Evolutionary conservation across 495 filamentous ascomycete genomes (phyloP), one percentile per base, ranked within the genome.

Genomic region (Letharia lupina): DNA sequence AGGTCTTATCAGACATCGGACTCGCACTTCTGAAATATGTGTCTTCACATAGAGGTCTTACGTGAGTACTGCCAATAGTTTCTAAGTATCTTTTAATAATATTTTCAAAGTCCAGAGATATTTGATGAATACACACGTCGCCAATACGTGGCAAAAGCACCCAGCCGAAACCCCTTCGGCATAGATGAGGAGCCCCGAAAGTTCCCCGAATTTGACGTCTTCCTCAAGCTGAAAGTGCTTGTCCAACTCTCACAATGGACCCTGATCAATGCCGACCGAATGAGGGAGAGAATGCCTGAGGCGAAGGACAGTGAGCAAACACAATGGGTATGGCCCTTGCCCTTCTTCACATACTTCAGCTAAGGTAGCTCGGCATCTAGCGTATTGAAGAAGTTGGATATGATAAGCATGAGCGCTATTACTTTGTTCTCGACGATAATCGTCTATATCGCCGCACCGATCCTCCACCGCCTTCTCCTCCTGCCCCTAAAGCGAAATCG

Each of bases 51-150:
- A 87, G 91, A 62, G 91, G 92, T 67, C 81, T 98, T 11, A 93
- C 87, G 90, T 94, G 86, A 69, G 91, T 82, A 57, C 35, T 41
- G 18, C 45, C 37, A 20, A 31, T 60, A 33, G 65, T 61, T 42
- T 57, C 52, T 44, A 18, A 62, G 12, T 6, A 44, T 37, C 16
- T 35, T 1, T 12, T 67, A 6, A 54, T 60, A 37, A 67, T 20
- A 3, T 54, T 68, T 9, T 65, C 50, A 6, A 68, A 97, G 93
- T 4, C 86, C 81, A 35, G 93, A 93, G 11, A 85, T 93, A 58
- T 98, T 98, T 69, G 91, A 98, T 73, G 92, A 98, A 73, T 96
- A 97, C 67, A 90, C 93, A 58, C 86, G 91, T 68, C 86, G 91
- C 62, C 93, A 97, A 76, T 98, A 91, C 76, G 77, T 89, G 69